phyloP scores from a whole-genome alignment of 306 rosid genomes.

The Cucumis cinereus region DNA sequence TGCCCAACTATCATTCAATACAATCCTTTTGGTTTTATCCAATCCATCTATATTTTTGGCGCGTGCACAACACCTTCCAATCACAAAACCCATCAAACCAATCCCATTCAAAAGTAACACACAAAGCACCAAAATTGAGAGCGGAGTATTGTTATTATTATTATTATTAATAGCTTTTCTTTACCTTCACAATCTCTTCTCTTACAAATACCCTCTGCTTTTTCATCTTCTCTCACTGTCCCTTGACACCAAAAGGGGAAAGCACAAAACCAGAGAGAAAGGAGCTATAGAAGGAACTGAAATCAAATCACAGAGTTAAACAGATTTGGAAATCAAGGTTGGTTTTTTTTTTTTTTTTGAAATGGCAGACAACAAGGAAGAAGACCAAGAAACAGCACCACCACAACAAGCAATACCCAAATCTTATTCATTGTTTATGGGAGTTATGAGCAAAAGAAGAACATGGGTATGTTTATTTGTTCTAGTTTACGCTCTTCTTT shows the following conservation, averaged over 20 bases:
- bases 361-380: constrained; percentile 9
- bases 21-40: neutral
- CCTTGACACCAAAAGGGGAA: neutral
- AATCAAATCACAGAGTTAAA: neutral
- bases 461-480: constrained; percentile 15
- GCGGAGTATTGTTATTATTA: neutral
- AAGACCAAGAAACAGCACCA: constrained; percentile 1
- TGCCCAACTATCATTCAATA: neutral
- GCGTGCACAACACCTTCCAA: neutral
- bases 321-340: neutral
- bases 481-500: constrained; percentile 4
- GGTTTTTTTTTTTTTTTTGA: neutral
- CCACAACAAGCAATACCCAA: neutral
- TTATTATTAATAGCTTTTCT: neutral
- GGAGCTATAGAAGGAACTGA: neutral
- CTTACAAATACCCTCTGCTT: neutral
- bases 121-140: neutral
- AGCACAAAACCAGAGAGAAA: neutral
- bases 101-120: neutral
- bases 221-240: neutral
- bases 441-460: constrained; percentile 13
- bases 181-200: neutral
- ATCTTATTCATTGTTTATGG: neutral
- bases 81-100: neutral
- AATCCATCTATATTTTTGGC: neutral